phyloP scores from a whole-genome alignment of 371 early-diverging fungal genomes.

The Parasitella parasitica region DNA sequence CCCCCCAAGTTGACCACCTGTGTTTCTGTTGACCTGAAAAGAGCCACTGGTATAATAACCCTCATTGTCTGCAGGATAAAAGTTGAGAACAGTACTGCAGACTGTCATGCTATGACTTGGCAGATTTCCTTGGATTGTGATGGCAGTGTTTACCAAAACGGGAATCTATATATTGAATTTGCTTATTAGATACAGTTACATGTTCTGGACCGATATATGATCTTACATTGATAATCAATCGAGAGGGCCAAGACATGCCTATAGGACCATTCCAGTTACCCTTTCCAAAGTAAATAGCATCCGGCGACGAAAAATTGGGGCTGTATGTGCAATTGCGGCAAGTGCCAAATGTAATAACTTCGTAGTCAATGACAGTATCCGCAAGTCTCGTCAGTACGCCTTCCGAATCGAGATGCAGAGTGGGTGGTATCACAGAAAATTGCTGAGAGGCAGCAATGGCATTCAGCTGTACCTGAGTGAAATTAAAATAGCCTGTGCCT shows the following conservation, averaged over 20 bases:
- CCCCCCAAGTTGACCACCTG: conserved; percentile 19
- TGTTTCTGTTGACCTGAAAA: conserved; percentile 10
- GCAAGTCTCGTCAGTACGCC: not conserved
- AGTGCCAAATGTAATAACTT: not conserved
- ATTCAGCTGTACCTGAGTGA: not conserved
- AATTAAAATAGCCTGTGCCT: not conserved
- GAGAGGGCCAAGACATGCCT: not conserved
- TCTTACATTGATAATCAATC: not conserved
- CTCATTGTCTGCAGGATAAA: conserved; percentile 18
- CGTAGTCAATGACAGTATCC: not conserved
- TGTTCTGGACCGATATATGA: too few species aligned
- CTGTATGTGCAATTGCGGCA: not conserved
- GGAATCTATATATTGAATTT: conserved; percentile 20
- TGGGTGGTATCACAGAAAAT: not conserved
- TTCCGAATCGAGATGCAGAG: not conserved
- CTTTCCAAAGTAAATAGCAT: conserved; percentile 7
- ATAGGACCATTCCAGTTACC: conserved; percentile 21
- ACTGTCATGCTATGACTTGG: conserved; percentile 6
- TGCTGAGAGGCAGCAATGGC: not conserved
- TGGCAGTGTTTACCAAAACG: conserved; percentile 5
- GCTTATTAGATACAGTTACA: too few species aligned
- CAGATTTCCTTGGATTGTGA: conserved; percentile 4
- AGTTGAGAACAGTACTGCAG: conserved; percentile 22
- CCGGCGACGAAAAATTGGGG: not conserved
- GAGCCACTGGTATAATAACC: conserved; percentile 4